A percentile compares a stretch with the other conserved stretches of the same genome.
These are phyloP conservation scores for Tuber microsphaerosporum DNA, from an alignment of 495 filamentous ascomycete genomes.

Conservation along the genomic window DNA sequence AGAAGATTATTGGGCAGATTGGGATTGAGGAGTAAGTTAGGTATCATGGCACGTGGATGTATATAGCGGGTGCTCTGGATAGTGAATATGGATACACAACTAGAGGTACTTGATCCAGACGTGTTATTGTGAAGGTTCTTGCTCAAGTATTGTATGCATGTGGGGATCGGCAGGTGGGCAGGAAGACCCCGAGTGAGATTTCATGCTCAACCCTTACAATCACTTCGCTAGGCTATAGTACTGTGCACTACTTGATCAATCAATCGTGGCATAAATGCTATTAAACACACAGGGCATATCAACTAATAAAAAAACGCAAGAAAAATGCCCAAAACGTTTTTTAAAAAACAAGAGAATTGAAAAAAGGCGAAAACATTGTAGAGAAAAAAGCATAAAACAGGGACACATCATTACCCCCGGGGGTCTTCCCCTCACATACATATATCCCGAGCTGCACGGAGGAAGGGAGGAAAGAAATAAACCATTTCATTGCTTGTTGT, in stretches of 20 bases:
- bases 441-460: neutral
- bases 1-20: conserved; percentile 84
- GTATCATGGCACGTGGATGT: neutral
- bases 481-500: neutral
- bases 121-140: neutral
- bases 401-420: neutral
- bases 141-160: neutral
- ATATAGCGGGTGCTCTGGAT: neutral
- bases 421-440: neutral
- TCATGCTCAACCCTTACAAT: neutral
- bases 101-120: neutral
- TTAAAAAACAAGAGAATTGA: conserved; percentile 33
- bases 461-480: neutral
- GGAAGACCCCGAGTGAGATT: neutral
- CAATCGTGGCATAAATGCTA: conserved; percentile 11
- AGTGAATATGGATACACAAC: neutral
- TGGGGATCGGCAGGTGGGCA: too few species aligned
- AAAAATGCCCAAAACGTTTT: conserved; percentile 15
- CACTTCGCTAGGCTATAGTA: neutral
- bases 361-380: conserved; percentile 9
- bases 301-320: conserved; percentile 21
- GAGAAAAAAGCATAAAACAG: neutral
- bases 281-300: conserved; percentile 29
- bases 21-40: conserved; percentile 49
- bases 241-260: neutral